phyloP scores from a whole-genome alignment of 2,329 filamentous ascomycete genomes.

The Cercospora citrullina region DNA sequence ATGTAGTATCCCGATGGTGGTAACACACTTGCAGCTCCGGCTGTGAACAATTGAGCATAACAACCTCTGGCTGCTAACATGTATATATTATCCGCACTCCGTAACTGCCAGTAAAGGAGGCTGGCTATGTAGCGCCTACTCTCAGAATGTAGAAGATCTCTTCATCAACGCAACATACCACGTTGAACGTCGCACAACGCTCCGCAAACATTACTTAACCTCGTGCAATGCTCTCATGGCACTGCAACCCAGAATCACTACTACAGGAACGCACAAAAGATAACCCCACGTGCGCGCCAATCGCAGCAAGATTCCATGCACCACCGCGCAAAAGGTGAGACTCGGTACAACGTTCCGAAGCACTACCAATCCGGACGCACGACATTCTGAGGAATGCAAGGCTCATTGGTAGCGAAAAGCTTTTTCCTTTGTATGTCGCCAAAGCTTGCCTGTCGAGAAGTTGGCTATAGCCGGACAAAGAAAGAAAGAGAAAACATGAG shows the following conservation, averaged over 20 bases:
- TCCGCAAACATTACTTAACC: neutral
- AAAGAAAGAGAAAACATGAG: neutral
- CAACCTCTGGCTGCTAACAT: neutral
- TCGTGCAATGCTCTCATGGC: neutral
- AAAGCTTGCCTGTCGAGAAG: neutral
- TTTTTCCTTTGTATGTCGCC: slow-evolving; percentile 3
- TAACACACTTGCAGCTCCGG: slow-evolving; percentile 21
- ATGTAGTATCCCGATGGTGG: slow-evolving; percentile 13
- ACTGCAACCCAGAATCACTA: neutral
- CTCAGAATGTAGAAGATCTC: neutral
- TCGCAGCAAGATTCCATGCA: neutral
- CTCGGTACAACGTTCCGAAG: neutral
- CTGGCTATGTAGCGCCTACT: neutral
- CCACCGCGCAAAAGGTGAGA: neutral
- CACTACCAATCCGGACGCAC: neutral
- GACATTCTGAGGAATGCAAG: neutral
- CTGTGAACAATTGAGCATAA: slow-evolving; percentile 3
- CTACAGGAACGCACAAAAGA: neutral
- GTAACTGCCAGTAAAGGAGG: neutral
- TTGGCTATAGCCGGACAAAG: neutral
- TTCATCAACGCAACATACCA: neutral
- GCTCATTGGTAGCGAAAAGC: neutral
- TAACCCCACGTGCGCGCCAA: neutral
- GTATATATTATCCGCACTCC: neutral
- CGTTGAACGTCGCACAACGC: neutral